Percentiles rank a stretch among this genome's conserved stretches.
These are phyloP conservation scores for Xylaria sp. DNA, from an alignment of 2,329 filamentous ascomycete species.

Conservation along the genomic window DNA sequence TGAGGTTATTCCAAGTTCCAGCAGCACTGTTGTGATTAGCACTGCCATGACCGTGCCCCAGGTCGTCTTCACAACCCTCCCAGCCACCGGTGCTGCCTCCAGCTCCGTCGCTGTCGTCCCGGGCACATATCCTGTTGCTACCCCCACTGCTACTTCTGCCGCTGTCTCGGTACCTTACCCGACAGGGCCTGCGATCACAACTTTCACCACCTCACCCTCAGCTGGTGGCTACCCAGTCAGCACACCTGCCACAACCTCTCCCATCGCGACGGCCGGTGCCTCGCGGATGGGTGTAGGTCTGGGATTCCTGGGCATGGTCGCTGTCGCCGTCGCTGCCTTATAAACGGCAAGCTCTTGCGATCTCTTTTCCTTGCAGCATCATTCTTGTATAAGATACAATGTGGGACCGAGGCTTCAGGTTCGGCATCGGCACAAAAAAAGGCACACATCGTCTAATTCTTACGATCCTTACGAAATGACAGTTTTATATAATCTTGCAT, in stretches of 20 bases:
- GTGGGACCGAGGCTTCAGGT: slow-evolving; percentile 19
- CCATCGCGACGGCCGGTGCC: slow-evolving; percentile 49
- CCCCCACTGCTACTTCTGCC: slow-evolving; percentile 47
- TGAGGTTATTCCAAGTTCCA: slow-evolving; percentile 60
- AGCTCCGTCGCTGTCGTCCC: slow-evolving; percentile 56
- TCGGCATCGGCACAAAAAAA: slow-evolving; percentile 24
- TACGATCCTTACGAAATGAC: slow-evolving; percentile 66
- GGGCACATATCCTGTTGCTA: slow-evolving; percentile 50
- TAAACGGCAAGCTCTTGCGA: slow-evolving; percentile 48
- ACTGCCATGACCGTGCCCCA: slow-evolving; percentile 59
- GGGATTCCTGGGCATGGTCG: slow-evolving; percentile 57
- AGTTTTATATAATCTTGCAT: slow-evolving; percentile 48
- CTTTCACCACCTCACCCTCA: slow-evolving; percentile 53
- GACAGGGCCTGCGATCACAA: slow-evolving; percentile 49
- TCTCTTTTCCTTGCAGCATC: slow-evolving; percentile 22
- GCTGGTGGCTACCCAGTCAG: slow-evolving; percentile 46
- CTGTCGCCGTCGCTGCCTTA: slow-evolving; percentile 58
- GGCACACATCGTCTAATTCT: slow-evolving; percentile 53
- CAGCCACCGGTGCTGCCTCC: slow-evolving; percentile 46
- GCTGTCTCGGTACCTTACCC: slow-evolving; percentile 48
- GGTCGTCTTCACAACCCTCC: slow-evolving; percentile 52
- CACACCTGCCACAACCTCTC: slow-evolving; percentile 35
- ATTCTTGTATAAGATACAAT: slow-evolving; percentile 37
- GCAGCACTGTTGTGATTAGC: slow-evolving; percentile 58
- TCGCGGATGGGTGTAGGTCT: slow-evolving; percentile 55